Conservation (phyloP, 2,329 filamentous ascomycete genomes). For the Seiridium unicorne region DNA sequence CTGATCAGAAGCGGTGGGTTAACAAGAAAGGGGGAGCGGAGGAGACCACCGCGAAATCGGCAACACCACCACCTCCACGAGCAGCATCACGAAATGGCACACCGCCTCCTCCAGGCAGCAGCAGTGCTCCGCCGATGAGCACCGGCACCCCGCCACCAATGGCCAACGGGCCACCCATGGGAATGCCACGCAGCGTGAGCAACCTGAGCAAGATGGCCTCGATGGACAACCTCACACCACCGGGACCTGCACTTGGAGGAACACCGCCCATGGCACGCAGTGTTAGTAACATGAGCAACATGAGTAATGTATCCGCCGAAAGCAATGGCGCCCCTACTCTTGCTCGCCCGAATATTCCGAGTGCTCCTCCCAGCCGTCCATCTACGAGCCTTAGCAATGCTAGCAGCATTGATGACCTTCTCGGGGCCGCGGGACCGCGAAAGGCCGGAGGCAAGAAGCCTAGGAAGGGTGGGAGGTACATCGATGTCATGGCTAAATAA, state of each 20-base stretch:
- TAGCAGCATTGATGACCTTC: conserved; percentile 91
- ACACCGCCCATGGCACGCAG: conserved; percentile 46
- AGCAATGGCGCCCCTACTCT: conserved; percentile 1
- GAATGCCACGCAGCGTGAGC: conserved; percentile 19
- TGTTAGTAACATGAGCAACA: conserved; percentile 43
- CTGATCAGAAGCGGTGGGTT: conserved; percentile 95
- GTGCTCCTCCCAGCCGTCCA: conserved; percentile 65
- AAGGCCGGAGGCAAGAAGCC: conserved; percentile 65
- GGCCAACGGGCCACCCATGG: conserved; percentile 15
- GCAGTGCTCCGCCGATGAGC: conserved; percentile 24
- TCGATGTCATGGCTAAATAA: conserved; percentile 89
- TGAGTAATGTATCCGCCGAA: conserved; percentile 13
- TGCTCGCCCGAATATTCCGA: conserved; percentile 32
- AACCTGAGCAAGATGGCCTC: conserved; percentile 33
- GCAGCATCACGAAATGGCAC: conserved; percentile 37
- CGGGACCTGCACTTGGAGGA: conserved; percentile 17
- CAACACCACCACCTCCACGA: conserved; percentile 78
- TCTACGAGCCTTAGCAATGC: conserved; percentile 83
- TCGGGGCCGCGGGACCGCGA: conserved; percentile 71
- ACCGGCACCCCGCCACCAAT: conserved; percentile 16
- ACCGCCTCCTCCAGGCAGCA: conserved; percentile 45
- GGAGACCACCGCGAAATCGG: conserved; percentile 55
- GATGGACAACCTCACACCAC: conserved; percentile 32
- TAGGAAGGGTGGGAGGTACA: conserved; percentile 84
- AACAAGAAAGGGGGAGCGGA: conserved; percentile 86